Conservation (phyloP, 768 basidiomycete species). For the Pluteus cervinus region DNA sequence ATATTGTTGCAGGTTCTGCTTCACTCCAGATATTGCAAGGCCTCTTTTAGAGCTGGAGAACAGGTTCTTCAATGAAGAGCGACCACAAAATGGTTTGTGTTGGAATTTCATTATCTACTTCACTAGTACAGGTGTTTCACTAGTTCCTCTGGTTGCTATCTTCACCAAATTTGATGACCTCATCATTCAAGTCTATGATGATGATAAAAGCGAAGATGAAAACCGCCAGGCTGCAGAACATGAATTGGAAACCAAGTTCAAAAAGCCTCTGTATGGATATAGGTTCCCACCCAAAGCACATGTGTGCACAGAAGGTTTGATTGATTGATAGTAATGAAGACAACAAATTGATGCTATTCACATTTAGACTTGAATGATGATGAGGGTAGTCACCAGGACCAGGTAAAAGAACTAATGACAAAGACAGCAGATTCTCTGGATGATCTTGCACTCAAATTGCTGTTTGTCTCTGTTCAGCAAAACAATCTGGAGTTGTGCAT, state of each 20-base stretch:
- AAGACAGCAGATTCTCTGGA: slow-evolving; percentile 12
- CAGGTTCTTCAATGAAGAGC: slow-evolving; percentile 22
- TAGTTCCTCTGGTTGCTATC: slow-evolving; percentile 32
- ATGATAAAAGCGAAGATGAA: slow-evolving; percentile 8
- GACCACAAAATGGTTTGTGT: slow-evolving; percentile 16
- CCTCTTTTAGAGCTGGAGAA: slow-evolving; percentile 21
- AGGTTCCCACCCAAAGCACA: slow-evolving; percentile 12
- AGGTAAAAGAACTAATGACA: slow-evolving; percentile 8
- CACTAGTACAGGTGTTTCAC: too few relatives aligned
- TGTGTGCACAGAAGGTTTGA: slow-evolving; percentile 12
- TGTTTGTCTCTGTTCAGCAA: slow-evolving; percentile 14
- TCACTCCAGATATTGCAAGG: slow-evolving; percentile 21
- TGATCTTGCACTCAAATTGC: slow-evolving; percentile 8
- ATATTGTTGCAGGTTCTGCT: slow-evolving; percentile 28
- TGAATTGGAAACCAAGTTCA: slow-evolving; percentile 11
- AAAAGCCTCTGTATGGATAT: slow-evolving; percentile 8
- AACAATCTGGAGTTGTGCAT: slow-evolving; percentile 14
- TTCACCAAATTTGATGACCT: slow-evolving; percentile 33
- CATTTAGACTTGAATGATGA: slow-evolving; percentile 14
- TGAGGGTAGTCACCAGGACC: slow-evolving; percentile 11
- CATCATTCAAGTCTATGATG: slow-evolving; percentile 11
- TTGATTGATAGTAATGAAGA: not conserved
- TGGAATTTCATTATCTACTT: too few relatives aligned
- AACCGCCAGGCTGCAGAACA: slow-evolving; percentile 9
- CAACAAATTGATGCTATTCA: slow-evolving; percentile 1